Evolutionary conservation across 352 stramenopile genomes (phyloP).

Genomic region (Globisporangium recalcitrans): DNA sequence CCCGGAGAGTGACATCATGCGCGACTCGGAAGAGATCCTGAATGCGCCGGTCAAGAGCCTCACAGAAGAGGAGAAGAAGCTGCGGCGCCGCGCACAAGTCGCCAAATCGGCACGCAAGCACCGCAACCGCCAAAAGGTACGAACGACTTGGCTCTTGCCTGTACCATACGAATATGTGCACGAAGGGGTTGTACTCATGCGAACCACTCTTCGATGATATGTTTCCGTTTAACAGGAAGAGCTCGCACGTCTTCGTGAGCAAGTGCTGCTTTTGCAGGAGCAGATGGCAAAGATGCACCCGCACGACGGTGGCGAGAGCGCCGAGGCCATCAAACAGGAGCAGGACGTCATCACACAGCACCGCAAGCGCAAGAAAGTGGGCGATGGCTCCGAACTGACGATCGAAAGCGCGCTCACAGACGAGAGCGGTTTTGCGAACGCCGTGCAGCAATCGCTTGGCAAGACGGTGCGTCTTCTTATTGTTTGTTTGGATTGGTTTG

Average conservation of each 20-base stretch:
- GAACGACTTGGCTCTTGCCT: background rate
- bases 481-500: background rate
- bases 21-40: slow-evolving; percentile 75
- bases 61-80: slow-evolving; percentile 83
- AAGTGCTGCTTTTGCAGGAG: slow-evolving; percentile 72
- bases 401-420: slow-evolving; percentile 26
- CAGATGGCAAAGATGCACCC: slow-evolving; percentile 71
- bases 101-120: slow-evolving; percentile 81
- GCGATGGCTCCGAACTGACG: slow-evolving; percentile 26
- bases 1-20: slow-evolving; percentile 29
- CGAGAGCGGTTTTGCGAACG: slow-evolving; percentile 19
- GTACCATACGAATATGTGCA: background rate
- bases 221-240: slow-evolving; percentile 35
- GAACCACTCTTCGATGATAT: background rate
- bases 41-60: slow-evolving; percentile 74
- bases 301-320: slow-evolving; percentile 30
- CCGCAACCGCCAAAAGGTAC: slow-evolving; percentile 67
- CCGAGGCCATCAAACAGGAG: slow-evolving; percentile 39
- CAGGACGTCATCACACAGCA: slow-evolving; percentile 58
- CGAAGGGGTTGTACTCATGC: background rate
- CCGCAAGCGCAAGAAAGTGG: slow-evolving; percentile 70
- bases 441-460: slow-evolving; percentile 18
- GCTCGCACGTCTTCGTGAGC: slow-evolving; percentile 56
- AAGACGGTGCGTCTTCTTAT: slow-evolving; percentile 16
- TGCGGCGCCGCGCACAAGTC: slow-evolving; percentile 69